phyloP scores from a whole-genome alignment of 805 yeast species.

The Sugiyamaella smithiae region DNA sequence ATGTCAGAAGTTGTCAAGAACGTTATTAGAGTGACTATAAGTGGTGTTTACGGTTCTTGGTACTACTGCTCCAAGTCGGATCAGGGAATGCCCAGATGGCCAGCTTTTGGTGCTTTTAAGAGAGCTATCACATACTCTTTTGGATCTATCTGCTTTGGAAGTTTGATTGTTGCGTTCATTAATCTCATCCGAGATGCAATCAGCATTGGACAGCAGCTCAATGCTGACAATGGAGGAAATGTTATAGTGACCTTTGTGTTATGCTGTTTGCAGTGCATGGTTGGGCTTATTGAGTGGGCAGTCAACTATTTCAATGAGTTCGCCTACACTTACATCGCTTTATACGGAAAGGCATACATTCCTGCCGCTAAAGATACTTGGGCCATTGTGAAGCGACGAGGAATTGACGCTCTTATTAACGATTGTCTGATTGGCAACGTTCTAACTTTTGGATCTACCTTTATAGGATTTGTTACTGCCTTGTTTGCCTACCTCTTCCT shows the following conservation, averaged over 20 bases:
- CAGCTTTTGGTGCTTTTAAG: slow-evolving; percentile 76
- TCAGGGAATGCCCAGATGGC: slow-evolving; percentile 73
- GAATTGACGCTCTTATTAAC: slow-evolving; percentile 79
- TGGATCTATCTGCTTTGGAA: slow-evolving; percentile 88
- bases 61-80: slow-evolving; percentile 74
- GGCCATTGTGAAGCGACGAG: slow-evolving; percentile 71
- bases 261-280: slow-evolving; percentile 48
- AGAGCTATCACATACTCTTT: slow-evolving; percentile 82
- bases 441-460: slow-evolving; percentile 67
- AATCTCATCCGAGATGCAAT: slow-evolving; percentile 62
- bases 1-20: slow-evolving; percentile 80
- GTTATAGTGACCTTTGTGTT: slow-evolving; percentile 53
- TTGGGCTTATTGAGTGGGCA: slow-evolving; percentile 71
- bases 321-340: slow-evolving; percentile 82
- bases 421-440: slow-evolving; percentile 81
- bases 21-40: slow-evolving; percentile 72
- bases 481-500: slow-evolving; percentile 65
- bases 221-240: slow-evolving; percentile 50
- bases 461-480: slow-evolving; percentile 65
- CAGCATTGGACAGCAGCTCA: slow-evolving; percentile 49
- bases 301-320: slow-evolving; percentile 85
- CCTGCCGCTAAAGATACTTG: slow-evolving; percentile 80
- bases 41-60: slow-evolving; percentile 91
- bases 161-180: slow-evolving; percentile 65
- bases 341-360: slow-evolving; percentile 78